Conservation (phyloP, 441 rosid species). For the Jatropha podagrica region DNA sequence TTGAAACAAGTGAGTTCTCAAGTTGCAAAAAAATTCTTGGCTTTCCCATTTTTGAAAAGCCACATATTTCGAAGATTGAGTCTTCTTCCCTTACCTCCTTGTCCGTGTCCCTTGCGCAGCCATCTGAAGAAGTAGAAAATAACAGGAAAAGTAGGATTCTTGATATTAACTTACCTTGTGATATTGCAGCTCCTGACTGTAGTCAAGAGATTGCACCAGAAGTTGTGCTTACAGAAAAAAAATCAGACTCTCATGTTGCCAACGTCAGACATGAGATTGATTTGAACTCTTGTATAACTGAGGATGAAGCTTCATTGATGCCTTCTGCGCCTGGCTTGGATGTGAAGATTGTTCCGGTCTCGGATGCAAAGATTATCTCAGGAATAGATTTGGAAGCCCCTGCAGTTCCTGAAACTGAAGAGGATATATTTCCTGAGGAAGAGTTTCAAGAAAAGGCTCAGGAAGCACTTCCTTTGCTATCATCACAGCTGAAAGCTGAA, state of each 20-base stretch:
- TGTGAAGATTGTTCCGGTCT: slow-evolving; percentile 36
- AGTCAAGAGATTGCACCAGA: slow-evolving; percentile 37
- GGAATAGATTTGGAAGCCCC: slow-evolving; percentile 86
- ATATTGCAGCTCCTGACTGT: slow-evolving; percentile 41
- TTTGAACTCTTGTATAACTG: slow-evolving; percentile 62
- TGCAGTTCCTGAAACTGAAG: slow-evolving; percentile 51
- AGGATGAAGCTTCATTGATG: slow-evolving; percentile 58
- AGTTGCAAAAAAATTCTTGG: slow-evolving; percentile 61
- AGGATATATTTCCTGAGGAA: slow-evolving; percentile 36
- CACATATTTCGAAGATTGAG: slow-evolving; percentile 38
- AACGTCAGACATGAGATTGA: slow-evolving; percentile 59
- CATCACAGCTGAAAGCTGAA: slow-evolving; percentile 33
- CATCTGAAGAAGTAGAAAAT: slow-evolving; percentile 40
- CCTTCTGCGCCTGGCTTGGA: slow-evolving; percentile 33
- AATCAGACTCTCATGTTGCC: slow-evolving; percentile 31
- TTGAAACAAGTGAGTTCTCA: slow-evolving; percentile 33
- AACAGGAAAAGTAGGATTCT: slow-evolving; percentile 41
- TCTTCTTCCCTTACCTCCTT: slow-evolving; percentile 42
- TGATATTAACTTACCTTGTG: slow-evolving; percentile 88
- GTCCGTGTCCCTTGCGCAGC: slow-evolving; percentile 33
- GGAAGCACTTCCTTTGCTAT: slow-evolving; percentile 34
- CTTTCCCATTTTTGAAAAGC: slow-evolving; percentile 46
- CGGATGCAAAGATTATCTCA: slow-evolving; percentile 34
- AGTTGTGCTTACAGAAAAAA: slow-evolving; percentile 33
- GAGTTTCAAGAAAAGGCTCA: slow-evolving; percentile 32